These are phyloP conservation scores for Phytopythium litorale DNA, from an alignment of 352 stramenopile species.

Conservation along the genomic window DNA sequence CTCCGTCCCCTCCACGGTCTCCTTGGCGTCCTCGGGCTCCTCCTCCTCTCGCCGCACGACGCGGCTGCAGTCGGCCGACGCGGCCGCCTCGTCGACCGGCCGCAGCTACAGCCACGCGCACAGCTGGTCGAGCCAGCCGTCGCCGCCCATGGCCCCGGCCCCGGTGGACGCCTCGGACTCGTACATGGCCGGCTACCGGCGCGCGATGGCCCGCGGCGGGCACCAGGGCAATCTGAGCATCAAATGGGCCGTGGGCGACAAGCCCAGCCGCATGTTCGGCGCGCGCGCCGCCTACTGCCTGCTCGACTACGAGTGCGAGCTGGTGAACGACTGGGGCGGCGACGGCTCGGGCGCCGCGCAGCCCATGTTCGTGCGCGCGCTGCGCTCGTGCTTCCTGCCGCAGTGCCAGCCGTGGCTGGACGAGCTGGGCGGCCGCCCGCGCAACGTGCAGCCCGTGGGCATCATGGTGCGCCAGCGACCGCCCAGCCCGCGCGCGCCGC, in stretches of 20 bases:
- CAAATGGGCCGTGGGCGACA: conserved; percentile 68
- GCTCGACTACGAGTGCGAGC: conserved; percentile 70
- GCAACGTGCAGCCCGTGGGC: conserved; percentile 58
- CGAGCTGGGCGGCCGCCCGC: conserved; percentile 43
- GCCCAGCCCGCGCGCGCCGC: conserved; percentile 15
- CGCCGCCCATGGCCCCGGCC: conserved; percentile 3
- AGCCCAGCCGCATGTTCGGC: conserved; percentile 63
- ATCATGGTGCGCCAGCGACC: conserved; percentile 55
- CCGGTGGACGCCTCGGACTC: conserved; percentile 20
- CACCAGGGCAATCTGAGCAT: conserved; percentile 65
- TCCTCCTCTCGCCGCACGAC: no score
- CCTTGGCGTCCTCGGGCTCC: neutral
- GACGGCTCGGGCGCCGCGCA: conserved; percentile 16
- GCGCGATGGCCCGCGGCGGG: conserved; percentile 31
- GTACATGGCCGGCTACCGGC: conserved; percentile 38
- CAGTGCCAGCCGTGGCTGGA: conserved; percentile 63
- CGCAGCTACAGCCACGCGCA: neutral
- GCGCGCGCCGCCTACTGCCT: conserved; percentile 60
- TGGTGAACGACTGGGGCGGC: conserved; percentile 77
- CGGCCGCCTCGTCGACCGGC: no score
- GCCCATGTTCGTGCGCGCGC: conserved; percentile 67
- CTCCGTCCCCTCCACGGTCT: neutral
- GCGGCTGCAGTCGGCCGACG: no score
- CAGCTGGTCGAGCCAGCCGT: conserved; percentile 2
- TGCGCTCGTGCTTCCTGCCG: conserved; percentile 64